Evolutionary conservation across 2,329 filamentous ascomycete genomes (phyloP).

Genomic region (Sporothrix humicola): DNA sequence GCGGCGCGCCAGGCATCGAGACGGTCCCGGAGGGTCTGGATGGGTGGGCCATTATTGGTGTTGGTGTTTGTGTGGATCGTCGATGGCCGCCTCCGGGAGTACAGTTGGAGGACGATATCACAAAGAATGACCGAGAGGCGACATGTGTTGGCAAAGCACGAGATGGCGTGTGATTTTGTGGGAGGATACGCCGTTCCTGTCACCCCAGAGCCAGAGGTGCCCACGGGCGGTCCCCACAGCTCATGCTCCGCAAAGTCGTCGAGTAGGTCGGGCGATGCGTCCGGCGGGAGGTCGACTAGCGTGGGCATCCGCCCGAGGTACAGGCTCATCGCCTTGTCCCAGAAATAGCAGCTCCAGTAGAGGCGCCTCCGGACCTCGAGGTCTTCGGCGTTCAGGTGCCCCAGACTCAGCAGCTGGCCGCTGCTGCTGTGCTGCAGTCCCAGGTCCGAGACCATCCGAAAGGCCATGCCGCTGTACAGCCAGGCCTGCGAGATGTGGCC

Average conservation of each 20-base stretch:
- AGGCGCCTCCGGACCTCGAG: slow-evolving; percentile 41
- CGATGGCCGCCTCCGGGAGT: slow-evolving; percentile 31
- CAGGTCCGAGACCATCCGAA: slow-evolving; percentile 43
- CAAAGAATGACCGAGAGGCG: slow-evolving; percentile 41
- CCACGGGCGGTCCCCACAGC: slow-evolving; percentile 36
- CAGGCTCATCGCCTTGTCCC: slow-evolving; percentile 43
- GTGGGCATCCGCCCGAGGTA: slow-evolving; percentile 41
- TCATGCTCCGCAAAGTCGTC: slow-evolving; percentile 39
- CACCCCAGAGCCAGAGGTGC: background rate
- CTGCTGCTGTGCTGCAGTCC: slow-evolving; percentile 41
- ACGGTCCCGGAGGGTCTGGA: slow-evolving; percentile 30
- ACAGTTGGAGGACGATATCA: slow-evolving; percentile 40
- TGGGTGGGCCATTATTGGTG: background rate
- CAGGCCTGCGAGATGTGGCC: slow-evolving; percentile 43
- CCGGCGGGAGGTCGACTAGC: slow-evolving; percentile 31
- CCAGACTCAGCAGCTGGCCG: slow-evolving; percentile 37
- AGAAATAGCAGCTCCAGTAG: slow-evolving; percentile 43
- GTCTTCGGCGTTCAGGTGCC: slow-evolving; percentile 40
- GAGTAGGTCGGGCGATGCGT: slow-evolving; percentile 33
- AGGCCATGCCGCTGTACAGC: slow-evolving; percentile 45
- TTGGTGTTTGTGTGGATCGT: background rate
- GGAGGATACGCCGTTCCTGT: slow-evolving; percentile 39
- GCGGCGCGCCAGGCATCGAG: slow-evolving; percentile 36
- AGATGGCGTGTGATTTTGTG: slow-evolving; percentile 39
- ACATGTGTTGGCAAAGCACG: slow-evolving; percentile 41